Evolutionary conservation across 2,329 filamentous ascomycete genomes (phyloP).

Genomic region (Tolypocladium guangdongense): DNA sequence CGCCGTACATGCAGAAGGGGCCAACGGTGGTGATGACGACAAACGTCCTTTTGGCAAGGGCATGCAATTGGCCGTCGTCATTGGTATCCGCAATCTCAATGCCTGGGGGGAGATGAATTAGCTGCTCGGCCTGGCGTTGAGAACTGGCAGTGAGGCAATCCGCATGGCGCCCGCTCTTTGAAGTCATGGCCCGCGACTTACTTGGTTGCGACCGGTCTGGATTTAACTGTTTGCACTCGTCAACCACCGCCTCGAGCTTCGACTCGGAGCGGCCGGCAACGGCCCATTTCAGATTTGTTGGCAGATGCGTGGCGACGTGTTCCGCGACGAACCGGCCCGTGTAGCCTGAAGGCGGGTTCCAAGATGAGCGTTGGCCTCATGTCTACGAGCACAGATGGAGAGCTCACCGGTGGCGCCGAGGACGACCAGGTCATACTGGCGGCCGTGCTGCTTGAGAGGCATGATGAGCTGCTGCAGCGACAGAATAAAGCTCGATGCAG

Average conservation of each 20-base stretch:
- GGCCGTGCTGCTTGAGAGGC: conserved; percentile 36
- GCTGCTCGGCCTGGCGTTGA: neutral
- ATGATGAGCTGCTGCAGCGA: conserved; percentile 16
- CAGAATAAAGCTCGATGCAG: neutral
- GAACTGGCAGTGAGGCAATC: neutral
- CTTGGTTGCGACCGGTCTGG: conserved; percentile 61
- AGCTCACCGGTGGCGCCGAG: conserved; percentile 45
- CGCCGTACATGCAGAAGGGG: conserved; percentile 45
- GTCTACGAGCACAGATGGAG: neutral
- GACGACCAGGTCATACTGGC: conserved; percentile 46
- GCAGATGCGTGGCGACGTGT: conserved; percentile 58
- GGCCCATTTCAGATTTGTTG: conserved; percentile 77
- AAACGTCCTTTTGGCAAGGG: conserved; percentile 44
- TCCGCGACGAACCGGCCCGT: conserved; percentile 70
- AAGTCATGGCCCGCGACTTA: conserved; percentile 23
- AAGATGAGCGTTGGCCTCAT: neutral
- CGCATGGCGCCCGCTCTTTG: neutral
- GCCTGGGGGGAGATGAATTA: conserved; percentile 16
- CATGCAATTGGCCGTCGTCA: conserved; percentile 31
- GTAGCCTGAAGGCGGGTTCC: conserved; percentile 49
- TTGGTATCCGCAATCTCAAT: conserved; percentile 42
- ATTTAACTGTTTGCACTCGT: conserved; percentile 55
- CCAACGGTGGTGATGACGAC: conserved; percentile 49
- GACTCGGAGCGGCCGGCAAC: conserved; percentile 69
- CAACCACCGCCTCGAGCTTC: conserved; percentile 61